Conservation (phyloP, 148 eudicot genomes). For the Salicornia ramosissima region DNA sequence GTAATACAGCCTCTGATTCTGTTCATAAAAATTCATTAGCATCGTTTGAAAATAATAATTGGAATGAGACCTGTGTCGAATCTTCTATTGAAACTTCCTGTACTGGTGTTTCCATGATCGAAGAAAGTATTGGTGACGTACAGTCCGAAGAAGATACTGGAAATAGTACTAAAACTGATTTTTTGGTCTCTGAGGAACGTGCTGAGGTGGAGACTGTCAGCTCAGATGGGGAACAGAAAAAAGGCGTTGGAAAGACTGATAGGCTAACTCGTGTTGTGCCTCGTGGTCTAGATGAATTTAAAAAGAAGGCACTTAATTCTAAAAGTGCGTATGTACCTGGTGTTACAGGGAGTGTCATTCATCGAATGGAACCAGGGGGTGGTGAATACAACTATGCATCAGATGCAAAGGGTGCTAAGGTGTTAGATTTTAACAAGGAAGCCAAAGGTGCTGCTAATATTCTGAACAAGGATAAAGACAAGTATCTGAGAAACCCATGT, state of each 20-base stretch:
- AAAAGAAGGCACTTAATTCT: constrained; percentile 69
- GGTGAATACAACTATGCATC: constrained; percentile 91
- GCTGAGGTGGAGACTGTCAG: constrained; percentile 22
- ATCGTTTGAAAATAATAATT: constrained; percentile 17
- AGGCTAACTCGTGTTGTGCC: constrained; percentile 47
- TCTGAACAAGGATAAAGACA: constrained; percentile 81
- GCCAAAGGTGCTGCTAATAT: constrained; percentile 90
- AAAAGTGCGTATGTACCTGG: constrained; percentile 44
- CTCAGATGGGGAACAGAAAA: constrained; percentile 23
- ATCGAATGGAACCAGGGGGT: constrained; percentile 92
- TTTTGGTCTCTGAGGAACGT: constrained; percentile 17
- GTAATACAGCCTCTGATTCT: constrained; percentile 20
- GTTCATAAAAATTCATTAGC: constrained; percentile 15
- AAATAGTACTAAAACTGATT: constrained; percentile 3
- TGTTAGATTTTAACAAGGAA: constrained; percentile 82
- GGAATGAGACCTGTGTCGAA: constrained; percentile 23
- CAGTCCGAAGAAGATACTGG: constrained; percentile 16
- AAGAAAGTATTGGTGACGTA: constrained; percentile 18
- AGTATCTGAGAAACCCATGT: constrained; percentile 93
- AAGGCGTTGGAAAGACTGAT: constrained; percentile 42
- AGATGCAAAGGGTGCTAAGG: constrained; percentile 90
- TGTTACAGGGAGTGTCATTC: constrained; percentile 56
- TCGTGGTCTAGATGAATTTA: constrained; percentile 80
- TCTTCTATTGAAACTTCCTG: constrained; percentile 26
- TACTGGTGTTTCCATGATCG: constrained; percentile 19